Evolutionary conservation across 75 land plant species (phyloP), one percentile per base, ranked within the genome.

Genomic region (Cryptomeria japonica): DNA sequence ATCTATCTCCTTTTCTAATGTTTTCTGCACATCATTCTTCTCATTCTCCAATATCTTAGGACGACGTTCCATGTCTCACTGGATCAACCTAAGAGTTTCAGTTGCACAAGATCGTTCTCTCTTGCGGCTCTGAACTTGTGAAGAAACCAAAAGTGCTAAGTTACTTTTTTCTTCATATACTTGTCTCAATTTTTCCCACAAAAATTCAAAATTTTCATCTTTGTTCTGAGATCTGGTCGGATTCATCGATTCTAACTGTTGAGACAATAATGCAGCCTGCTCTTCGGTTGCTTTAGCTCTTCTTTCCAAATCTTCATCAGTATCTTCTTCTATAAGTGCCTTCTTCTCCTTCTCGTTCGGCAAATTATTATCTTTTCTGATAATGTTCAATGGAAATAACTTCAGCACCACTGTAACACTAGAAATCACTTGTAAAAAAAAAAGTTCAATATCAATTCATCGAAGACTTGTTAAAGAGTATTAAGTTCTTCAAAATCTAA

Each of bases 21-120:
- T 83, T 46, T 56, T 44, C 73, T 96, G 92, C 68, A 95, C 25
- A 77, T 95, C 96, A 86, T 64, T 68, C 86, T 94, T 95, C 85
- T 96, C 98, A 79, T 86, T 96, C 88, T 96, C 96, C 84, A 96
- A 84, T 84, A 87, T 89, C 90, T 86, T 89, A 0, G 92, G 88
- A 38, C 86, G 84, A 12, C 93, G 55, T 39, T 95, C 93, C 87
- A 94, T 76, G 51, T 94, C 94, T 56, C 34, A 79, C 86, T 91
- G 93, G 41, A 88, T 88, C 44, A 86, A 16, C 38, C 78, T 89
- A 14, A 95, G 80, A 34, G 88, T 89, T 87, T 95, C 90, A 49
- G 86, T 92, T 28, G 92, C 90, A 31, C 83, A 80, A 56, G 91
- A 87, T 42, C 93, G 91, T n/a, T 97, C 99, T 37, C 87, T 83